Evolutionary conservation across 768 basidiomycete genomes (phyloP).

Genomic region (Pulveroboletus frians): DNA sequence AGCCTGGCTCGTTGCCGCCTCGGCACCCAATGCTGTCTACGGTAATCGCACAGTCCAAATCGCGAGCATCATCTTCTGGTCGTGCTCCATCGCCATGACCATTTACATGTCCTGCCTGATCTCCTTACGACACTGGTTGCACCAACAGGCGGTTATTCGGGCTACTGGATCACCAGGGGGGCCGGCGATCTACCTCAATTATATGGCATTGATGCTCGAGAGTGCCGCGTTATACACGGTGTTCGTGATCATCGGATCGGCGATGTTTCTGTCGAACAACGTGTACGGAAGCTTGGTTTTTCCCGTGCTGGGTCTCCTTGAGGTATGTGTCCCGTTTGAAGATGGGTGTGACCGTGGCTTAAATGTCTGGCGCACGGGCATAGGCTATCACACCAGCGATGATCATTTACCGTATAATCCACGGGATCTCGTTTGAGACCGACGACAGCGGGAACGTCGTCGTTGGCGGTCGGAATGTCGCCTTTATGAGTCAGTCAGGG

Average conservation of each 20-base stretch:
- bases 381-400: no score
- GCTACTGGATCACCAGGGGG: slow-evolving; percentile 13
- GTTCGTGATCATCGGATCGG: slow-evolving; percentile 9
- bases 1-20: slow-evolving; percentile 14
- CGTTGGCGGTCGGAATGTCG: no score
- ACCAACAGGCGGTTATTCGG: slow-evolving; percentile 9
- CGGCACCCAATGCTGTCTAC: slow-evolving; percentile 14
- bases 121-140: slow-evolving; percentile 19
- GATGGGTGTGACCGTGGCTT: no score
- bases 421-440: slow-evolving; percentile 19
- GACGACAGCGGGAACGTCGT: background rate
- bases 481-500: no score
- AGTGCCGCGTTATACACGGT: slow-evolving; percentile 18
- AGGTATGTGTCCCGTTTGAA: slow-evolving; percentile 15
- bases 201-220: slow-evolving; percentile 24
- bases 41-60: slow-evolving; percentile 11
- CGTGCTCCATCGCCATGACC: no score
- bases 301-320: slow-evolving; percentile 17
- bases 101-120: no score
- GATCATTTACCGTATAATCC: no score
- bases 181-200: slow-evolving; percentile 16
- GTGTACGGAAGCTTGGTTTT: slow-evolving; percentile 21
- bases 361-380: no score
- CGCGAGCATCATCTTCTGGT: slow-evolving; percentile 5
- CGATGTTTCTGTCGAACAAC: slow-evolving; percentile 16